phyloP scores from a whole-genome alignment of 2,329 filamentous ascomycete genomes.

The Beauveria sp. region DNA sequence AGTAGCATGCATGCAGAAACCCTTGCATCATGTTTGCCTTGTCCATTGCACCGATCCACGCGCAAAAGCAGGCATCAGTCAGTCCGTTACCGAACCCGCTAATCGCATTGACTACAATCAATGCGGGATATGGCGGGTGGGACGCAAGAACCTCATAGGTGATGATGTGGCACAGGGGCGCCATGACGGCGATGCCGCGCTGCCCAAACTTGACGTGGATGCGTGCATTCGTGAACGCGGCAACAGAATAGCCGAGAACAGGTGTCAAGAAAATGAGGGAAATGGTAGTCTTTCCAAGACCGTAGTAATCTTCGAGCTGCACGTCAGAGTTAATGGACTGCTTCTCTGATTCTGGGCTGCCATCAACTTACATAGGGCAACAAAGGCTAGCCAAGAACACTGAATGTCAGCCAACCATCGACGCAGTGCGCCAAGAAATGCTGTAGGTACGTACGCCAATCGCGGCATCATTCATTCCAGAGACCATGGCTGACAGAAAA shows the following conservation, averaged over 20 bases:
- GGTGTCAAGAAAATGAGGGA: slow-evolving; percentile 59
- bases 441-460: slow-evolving; percentile 41
- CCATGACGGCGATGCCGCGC: slow-evolving; percentile 57
- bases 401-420: no score
- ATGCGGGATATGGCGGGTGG: slow-evolving; percentile 57
- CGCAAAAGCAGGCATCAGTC: slow-evolving; percentile 43
- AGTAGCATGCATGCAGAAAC: slow-evolving; percentile 58
- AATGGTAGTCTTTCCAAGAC: slow-evolving; percentile 50
- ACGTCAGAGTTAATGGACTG: background rate
- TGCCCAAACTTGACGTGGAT: slow-evolving; percentile 56
- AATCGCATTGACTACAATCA: slow-evolving; percentile 55
- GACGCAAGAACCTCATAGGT: slow-evolving; percentile 52
- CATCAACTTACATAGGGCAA: slow-evolving; percentile 29
- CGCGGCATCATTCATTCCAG: slow-evolving; percentile 56
- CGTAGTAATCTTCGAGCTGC: slow-evolving; percentile 54
- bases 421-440: no score
- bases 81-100: slow-evolving; percentile 62
- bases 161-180: slow-evolving; percentile 51
- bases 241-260: slow-evolving; percentile 53
- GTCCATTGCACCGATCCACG: slow-evolving; percentile 55
- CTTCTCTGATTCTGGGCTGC: background rate
- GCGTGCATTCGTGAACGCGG: slow-evolving; percentile 52
- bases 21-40: slow-evolving; percentile 61
- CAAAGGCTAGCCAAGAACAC: slow-evolving; percentile 27
- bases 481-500: slow-evolving; percentile 51